Evolutionary conservation across 2,329 filamentous ascomycete species (phyloP).

Genomic region (Fusarium anthophilum): DNA sequence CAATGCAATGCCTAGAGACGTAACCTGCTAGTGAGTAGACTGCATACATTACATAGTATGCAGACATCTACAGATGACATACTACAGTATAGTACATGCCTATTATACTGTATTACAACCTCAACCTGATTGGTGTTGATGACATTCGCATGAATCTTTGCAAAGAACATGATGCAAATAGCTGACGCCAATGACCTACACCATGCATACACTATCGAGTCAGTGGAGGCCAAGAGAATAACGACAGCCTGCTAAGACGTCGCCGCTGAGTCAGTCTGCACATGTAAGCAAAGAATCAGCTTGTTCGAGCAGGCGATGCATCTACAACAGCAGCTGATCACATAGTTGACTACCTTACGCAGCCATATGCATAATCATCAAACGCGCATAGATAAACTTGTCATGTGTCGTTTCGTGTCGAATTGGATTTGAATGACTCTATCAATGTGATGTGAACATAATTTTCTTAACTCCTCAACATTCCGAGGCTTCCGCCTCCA

Average conservation of each 20-base stretch:
- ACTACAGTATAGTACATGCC: neutral
- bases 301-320: neutral
- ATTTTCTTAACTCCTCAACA: constrained; percentile 21
- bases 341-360: neutral
- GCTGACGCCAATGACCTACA: neutral
- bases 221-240: neutral
- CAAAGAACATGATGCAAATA: neutral
- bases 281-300: constrained; percentile 2
- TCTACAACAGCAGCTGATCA: neutral
- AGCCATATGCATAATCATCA: neutral
- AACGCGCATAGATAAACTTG: neutral
- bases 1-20: neutral
- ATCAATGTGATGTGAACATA: constrained; percentile 3
- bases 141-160: neutral
- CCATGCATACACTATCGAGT: neutral
- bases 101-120: neutral
- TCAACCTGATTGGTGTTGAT: neutral
- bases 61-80: neutral
- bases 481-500: constrained; percentile 34
- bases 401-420: neutral
- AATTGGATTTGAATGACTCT: neutral
- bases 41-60: neutral
- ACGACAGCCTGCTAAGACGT: neutral
- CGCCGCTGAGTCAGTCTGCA: neutral
- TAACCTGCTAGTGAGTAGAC: neutral